These are phyloP conservation scores for Lachancea fermentati DNA, from an alignment of 805 yeast species.

Conservation along the genomic window DNA sequence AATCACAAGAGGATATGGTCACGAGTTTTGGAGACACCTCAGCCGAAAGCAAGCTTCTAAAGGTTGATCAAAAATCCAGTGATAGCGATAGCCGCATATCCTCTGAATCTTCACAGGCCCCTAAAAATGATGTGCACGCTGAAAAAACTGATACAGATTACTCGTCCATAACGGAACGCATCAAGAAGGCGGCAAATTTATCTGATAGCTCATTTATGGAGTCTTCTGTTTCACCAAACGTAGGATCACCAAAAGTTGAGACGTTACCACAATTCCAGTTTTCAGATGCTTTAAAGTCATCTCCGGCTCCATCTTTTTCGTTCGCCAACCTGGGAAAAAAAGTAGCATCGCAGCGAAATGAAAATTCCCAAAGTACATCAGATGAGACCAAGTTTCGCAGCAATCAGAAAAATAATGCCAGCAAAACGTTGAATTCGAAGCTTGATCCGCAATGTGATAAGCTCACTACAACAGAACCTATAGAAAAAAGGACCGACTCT, in stretches of 20 bases:
- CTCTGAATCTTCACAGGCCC: neutral
- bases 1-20: neutral
- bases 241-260: slow-evolving; percentile 1
- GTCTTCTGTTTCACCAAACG: too few relatives aligned
- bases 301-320: slow-evolving; percentile 12
- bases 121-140: neutral
- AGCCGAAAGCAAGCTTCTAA: neutral
- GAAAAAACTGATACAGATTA: slow-evolving; percentile 4
- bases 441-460: too few relatives aligned
- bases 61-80: neutral
- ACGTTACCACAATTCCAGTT: slow-evolving; percentile 26
- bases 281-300: slow-evolving; percentile 17
- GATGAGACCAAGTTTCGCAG: too few relatives aligned
- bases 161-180: slow-evolving; percentile 22
- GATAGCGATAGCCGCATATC: neutral
- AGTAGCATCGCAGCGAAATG: too few relatives aligned
- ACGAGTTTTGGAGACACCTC: neutral
- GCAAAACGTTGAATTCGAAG: neutral
- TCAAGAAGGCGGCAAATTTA: slow-evolving; percentile 26
- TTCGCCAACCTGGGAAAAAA: slow-evolving; percentile 12
- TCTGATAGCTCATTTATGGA: too few relatives aligned
- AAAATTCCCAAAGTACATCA: too few relatives aligned
- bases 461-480: too few relatives aligned
- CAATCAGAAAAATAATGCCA: slow-evolving; percentile 5
- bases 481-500: too few relatives aligned